Evolutionary conservation across 176 grass and related monocot genomes (phyloP), one percentile per base, ranked within the genome.

Genomic region (Microstegium vimineum): DNA sequence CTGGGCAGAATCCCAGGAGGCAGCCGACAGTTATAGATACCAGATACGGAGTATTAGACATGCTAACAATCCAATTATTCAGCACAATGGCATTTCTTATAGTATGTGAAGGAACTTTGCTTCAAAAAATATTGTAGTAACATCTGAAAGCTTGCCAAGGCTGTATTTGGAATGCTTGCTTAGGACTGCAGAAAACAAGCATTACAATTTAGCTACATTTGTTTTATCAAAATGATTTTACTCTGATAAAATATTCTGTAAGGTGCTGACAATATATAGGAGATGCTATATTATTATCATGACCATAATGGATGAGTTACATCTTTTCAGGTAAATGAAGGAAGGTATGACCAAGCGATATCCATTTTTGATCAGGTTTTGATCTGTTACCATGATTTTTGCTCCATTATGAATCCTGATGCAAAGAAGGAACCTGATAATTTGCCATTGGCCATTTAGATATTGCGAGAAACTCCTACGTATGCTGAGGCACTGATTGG

Each of bases 401-500:
- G 49, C 47, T 63, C 30, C 43, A 84, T 84, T 54, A 45, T 85
- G 25, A 81, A 22, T 78, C 11, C 23, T 62, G 59, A 72, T 34
- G 54, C 78, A 84, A 5, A 27, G 56, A 87, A 67, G 63, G 31
- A 49, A 47, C 18, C 25, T 86, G 57, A 77, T 28, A 78, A 62
- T 75, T 78, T 68, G 14, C 63, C 32, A 59, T 46, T 81, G 73
- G 64, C 34, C 38, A 80, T 38, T 75, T 86, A 98, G 96, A 91
- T 98, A 85, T 83, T 98, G 89, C 85, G 82, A 43, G 96, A 98
- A 86, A 98, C 89, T 87, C 96, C 96, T 80, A 91, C 76, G 52
- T 98, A 98, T 86, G 90, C 96, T 18, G 96, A 98, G 85, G 96
- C 96, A 77, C 82, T 98, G 66, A 98, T 98, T 82, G 96, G 96